These are phyloP conservation scores for Huntiella abstrusa DNA, from an alignment of 2,329 filamentous ascomycete species.

Conservation along the genomic window DNA sequence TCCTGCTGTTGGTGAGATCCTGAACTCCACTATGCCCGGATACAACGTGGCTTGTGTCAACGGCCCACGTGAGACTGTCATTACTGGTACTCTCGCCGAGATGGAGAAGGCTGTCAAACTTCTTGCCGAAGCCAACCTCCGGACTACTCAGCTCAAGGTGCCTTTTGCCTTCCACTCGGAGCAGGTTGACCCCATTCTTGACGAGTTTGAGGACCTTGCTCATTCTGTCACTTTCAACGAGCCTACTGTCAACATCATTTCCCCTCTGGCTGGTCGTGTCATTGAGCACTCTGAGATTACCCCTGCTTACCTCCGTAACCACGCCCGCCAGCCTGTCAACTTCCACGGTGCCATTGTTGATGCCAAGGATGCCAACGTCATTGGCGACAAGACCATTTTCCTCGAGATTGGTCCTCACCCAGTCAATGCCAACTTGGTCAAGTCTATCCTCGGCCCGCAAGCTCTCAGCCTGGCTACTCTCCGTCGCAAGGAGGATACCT, in stretches of 20 bases:
- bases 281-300: slow-evolving; percentile 31
- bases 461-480: slow-evolving; percentile 38
- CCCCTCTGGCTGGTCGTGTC: slow-evolving; percentile 39
- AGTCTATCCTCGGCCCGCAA: slow-evolving; percentile 35
- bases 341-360: slow-evolving; percentile 40
- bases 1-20: slow-evolving; percentile 33
- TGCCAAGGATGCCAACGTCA: slow-evolving; percentile 33
- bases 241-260: slow-evolving; percentile 40
- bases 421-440: slow-evolving; percentile 47
- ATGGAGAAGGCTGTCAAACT: slow-evolving; percentile 25
- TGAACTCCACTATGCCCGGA: slow-evolving; percentile 22
- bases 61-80: slow-evolving; percentile 52
- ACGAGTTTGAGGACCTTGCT: slow-evolving; percentile 34
- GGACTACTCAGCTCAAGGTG: slow-evolving; percentile 28
- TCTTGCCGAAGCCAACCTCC: slow-evolving; percentile 20
- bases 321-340: slow-evolving; percentile 46
- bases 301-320: slow-evolving; percentile 38
- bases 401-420: slow-evolving; percentile 54
- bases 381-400: slow-evolving; percentile 46
- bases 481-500: slow-evolving; percentile 43
- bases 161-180: slow-evolving; percentile 36
- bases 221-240: slow-evolving; percentile 20
- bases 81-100: slow-evolving; percentile 29
- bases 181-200: slow-evolving; percentile 35
- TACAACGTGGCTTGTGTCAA: slow-evolving; percentile 54